These are phyloP conservation scores for Stylosanthes scabra DNA, from an alignment of 331 rosid species.

Conservation along the genomic window DNA sequence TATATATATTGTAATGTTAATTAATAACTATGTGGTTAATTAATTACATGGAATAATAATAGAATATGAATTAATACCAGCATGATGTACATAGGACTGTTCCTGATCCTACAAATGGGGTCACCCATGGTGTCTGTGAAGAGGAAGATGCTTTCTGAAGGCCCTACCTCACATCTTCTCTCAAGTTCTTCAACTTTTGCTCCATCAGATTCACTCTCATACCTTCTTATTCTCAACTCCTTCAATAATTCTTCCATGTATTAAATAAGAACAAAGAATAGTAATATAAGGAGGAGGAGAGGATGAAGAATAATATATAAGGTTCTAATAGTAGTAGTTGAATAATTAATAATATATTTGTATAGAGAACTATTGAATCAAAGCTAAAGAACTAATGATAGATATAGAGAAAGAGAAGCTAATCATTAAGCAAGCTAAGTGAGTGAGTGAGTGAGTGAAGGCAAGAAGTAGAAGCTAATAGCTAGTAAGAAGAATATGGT, in stretches of 20 bases:
- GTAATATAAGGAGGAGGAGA: neutral
- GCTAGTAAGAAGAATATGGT: conserved; percentile 42
- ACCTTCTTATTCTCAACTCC: conserved; percentile 63
- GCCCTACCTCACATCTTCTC: conserved; percentile 86
- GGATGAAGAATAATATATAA: neutral
- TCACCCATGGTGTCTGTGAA: conserved; percentile 96
- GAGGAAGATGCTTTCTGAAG: conserved; percentile 75
- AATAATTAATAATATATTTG: neutral
- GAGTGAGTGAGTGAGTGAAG: neutral
- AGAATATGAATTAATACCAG: conserved; percentile 61
- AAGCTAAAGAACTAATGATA: conserved; percentile 37
- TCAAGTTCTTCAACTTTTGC: conserved; percentile 87
- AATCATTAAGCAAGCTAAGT: no score
- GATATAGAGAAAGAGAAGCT: conserved; percentile 36
- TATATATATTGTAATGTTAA: neutral
- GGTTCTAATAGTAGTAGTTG: conserved; percentile 10
- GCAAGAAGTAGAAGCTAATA: conserved; percentile 24
- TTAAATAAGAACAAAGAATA: neutral
- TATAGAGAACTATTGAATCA: conserved; percentile 1
- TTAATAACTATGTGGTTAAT: no score
- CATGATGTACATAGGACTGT: conserved; percentile 90
- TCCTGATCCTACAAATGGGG: conserved; percentile 97
- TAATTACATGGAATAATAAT: no score
- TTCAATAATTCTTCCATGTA: conserved; percentile 49
- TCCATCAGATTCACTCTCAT: conserved; percentile 63